A percentile compares a stretch with the other conserved stretches of the same genome.
These are phyloP conservation scores for Poterioochromonas sp. DNA, from an alignment of 352 stramenopile species.

Conservation along the genomic window DNA sequence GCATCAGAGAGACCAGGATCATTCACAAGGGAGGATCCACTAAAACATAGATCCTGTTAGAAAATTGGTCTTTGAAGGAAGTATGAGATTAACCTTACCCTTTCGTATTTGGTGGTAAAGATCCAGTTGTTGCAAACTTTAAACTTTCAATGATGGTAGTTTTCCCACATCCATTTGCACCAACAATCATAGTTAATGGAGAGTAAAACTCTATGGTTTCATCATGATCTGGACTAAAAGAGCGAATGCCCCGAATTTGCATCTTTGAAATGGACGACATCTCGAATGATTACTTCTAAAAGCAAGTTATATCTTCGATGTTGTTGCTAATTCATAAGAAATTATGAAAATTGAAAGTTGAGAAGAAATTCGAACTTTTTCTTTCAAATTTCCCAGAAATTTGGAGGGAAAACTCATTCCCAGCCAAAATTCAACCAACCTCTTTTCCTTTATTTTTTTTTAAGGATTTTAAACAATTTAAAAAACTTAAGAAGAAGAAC, in stretches of 20 bases:
- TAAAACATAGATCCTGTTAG: constrained; percentile 39
- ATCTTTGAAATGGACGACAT: constrained; percentile 98
- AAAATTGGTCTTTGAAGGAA: background rate
- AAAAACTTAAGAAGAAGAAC: too few species aligned
- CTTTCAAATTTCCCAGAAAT: too few species aligned
- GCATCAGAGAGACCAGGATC: constrained; percentile 67
- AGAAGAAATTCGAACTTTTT: too few species aligned
- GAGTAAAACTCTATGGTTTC: constrained; percentile 95
- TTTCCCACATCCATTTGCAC: constrained; percentile 93
- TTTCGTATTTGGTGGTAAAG: constrained; percentile 69
- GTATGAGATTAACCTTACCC: background rate
- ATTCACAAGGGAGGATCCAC: constrained; percentile 87
- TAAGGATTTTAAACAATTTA: too few species aligned
- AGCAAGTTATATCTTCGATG: too few species aligned
- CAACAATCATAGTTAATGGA: constrained; percentile 95
- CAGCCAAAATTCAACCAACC: too few species aligned
- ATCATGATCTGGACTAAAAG: constrained; percentile 41
- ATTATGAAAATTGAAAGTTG: too few species aligned
- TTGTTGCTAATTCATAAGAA: too few species aligned
- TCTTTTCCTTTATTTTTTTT: too few species aligned
- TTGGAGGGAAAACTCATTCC: too few species aligned
- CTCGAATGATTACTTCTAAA: background rate
- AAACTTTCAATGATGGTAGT: constrained; percentile 99
- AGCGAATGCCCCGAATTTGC: constrained; percentile 82
- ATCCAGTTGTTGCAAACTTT: constrained; percentile 89